Evolutionary conservation across 441 rosid genomes (phyloP).

Genomic region (Metrosideros polymorpha): DNA sequence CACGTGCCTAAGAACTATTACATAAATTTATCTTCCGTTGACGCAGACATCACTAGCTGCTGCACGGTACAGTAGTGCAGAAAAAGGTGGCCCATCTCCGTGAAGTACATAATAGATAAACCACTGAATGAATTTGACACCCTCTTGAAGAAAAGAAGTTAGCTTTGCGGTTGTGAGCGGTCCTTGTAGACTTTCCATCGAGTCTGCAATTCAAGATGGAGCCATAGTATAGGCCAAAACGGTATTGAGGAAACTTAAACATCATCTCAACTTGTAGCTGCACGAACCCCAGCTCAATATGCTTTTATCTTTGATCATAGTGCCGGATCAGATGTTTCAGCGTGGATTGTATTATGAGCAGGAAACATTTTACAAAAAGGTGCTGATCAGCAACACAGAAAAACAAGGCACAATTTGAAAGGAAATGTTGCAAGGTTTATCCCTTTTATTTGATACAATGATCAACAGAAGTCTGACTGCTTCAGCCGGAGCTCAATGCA

Average conservation of each 20-base stretch:
- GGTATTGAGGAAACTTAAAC: background rate
- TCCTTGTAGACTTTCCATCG: background rate
- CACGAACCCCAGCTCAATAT: background rate
- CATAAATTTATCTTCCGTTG: background rate
- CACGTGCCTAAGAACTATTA: too few species aligned
- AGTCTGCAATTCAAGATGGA: background rate
- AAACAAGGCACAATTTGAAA: background rate
- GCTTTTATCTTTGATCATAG: background rate
- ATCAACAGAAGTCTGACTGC: background rate
- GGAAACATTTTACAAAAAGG: background rate
- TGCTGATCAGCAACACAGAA: background rate
- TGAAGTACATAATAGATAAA: background rate
- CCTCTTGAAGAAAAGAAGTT: background rate
- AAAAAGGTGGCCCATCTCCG: background rate
- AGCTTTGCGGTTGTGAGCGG: background rate
- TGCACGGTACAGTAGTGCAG: background rate
- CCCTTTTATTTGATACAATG: background rate
- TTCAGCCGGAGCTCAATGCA: background rate
- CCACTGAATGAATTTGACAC: background rate
- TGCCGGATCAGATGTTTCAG: background rate
- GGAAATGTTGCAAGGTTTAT: background rate
- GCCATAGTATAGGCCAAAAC: background rate
- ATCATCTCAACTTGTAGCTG: background rate
- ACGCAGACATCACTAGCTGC: background rate
- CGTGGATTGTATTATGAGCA: background rate